Evolutionary conservation across 202 grass and related monocot genomes (phyloP).

Genomic region (Elaeis oleifera): DNA sequence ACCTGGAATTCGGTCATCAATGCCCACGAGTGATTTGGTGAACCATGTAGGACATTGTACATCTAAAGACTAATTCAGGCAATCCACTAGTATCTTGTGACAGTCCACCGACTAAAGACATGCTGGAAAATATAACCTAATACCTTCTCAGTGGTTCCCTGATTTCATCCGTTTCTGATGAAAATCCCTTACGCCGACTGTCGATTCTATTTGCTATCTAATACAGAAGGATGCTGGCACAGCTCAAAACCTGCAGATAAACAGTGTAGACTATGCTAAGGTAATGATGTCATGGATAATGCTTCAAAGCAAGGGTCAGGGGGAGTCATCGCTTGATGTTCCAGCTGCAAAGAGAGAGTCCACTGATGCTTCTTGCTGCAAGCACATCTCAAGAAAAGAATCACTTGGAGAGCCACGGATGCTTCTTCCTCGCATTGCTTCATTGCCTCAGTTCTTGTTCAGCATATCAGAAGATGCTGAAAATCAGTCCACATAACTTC

Average conservation of each 20-base stretch:
- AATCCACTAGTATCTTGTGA: not conserved
- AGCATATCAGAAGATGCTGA: not conserved
- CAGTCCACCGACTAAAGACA: slow-evolving; percentile 10
- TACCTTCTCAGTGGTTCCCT: slow-evolving; percentile 49
- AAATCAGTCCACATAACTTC: not conserved
- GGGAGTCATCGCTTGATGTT: not conserved
- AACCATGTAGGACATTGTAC: no score
- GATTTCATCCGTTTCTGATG: slow-evolving; percentile 32
- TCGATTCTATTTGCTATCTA: no score
- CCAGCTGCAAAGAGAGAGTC: not conserved
- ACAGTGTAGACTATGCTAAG: no score
- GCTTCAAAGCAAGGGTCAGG: not conserved
- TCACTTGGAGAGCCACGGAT: slow-evolving; percentile 48
- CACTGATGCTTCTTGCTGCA: slow-evolving; percentile 8
- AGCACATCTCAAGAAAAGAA: slow-evolving; percentile 35
- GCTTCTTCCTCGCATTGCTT: slow-evolving; percentile 59
- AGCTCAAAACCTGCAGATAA: no score
- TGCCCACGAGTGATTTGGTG: no score
- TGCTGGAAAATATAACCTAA: slow-evolving; percentile 46
- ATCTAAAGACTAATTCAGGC: no score
- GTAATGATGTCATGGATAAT: not conserved
- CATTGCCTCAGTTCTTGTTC: slow-evolving; percentile 60
- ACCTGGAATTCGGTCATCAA: slow-evolving; percentile 11
- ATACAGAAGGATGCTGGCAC: not conserved
- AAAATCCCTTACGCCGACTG: slow-evolving; percentile 1